Evolutionary conservation across 2,329 filamentous ascomycete species (phyloP).

Genomic region (Arthrinium puccinioides): DNA sequence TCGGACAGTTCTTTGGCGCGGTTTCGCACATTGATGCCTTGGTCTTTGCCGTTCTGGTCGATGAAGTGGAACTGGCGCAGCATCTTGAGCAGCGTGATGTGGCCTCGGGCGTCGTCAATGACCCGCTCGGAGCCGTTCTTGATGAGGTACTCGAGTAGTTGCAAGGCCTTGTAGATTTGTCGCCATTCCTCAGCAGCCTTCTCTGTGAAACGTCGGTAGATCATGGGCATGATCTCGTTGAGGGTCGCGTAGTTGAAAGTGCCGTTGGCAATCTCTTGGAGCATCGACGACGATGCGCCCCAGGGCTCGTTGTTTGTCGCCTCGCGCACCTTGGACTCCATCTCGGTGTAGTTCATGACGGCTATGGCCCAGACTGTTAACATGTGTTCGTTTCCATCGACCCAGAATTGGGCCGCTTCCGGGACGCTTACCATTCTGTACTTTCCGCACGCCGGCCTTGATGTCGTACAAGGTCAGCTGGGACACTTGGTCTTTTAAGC

Average conservation of each 20-base stretch:
- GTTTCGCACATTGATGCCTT: conserved; percentile 95
- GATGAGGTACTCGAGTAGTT: conserved; percentile 92
- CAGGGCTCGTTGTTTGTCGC: conserved; percentile 99
- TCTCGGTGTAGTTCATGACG: conserved; percentile 97
- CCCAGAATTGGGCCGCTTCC: too few relatives aligned
- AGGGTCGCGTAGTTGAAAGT: conserved; percentile 97
- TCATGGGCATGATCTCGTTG: conserved; percentile 99
- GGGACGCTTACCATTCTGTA: conserved; percentile 75
- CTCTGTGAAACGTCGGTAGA: conserved; percentile 98
- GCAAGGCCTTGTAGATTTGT: conserved; percentile 97
- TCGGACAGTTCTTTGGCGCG: conserved; percentile 93
- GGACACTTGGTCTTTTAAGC: conserved; percentile 77
- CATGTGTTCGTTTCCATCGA: background rate
- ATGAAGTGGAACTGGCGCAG: conserved; percentile 97
- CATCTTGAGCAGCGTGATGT: conserved; percentile 95
- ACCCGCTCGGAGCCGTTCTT: conserved; percentile 98
- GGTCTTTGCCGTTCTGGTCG: conserved; percentile 92
- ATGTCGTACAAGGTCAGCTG: conserved; percentile 92
- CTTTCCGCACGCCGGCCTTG: conserved; percentile 90
- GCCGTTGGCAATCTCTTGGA: conserved; percentile 97
- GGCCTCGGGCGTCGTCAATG: conserved; percentile 91
- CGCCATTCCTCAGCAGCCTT: conserved; percentile 98
- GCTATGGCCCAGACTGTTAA: conserved; percentile 41
- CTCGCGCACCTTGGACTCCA: conserved; percentile 86
- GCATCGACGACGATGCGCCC: conserved; percentile 75